A percentile compares a stretch with the other conserved stretches of the same genome.
These are phyloP conservation scores for Tulasnella sp. DNA, from an alignment of 768 basidiomycete genomes.

Conservation along the genomic window DNA sequence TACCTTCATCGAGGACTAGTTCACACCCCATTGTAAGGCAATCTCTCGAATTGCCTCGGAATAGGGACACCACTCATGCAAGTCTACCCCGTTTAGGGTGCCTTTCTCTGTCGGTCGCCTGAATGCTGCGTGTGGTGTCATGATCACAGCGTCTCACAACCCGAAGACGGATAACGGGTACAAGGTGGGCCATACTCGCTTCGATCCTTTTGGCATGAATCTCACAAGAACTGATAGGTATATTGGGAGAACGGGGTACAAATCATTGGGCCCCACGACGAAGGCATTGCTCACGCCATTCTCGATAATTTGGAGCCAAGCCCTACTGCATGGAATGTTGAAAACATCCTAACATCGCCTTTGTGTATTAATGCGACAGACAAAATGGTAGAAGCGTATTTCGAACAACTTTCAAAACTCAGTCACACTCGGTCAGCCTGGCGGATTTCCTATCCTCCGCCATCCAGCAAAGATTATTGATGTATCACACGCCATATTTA, in stretches of 20 bases:
- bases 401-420: conserved; percentile 32
- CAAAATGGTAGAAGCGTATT: conserved; percentile 50
- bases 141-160: conserved; percentile 86
- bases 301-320: conserved; percentile 45
- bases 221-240: conserved; percentile 37
- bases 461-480: neutral
- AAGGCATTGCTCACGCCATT: conserved; percentile 62
- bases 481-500: conserved; percentile 16
- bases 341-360: conserved; percentile 31
- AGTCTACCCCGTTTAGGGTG: conserved; percentile 39
- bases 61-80: neutral
- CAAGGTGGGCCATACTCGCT: conserved; percentile 41
- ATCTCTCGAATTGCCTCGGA: neutral
- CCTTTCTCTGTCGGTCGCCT: conserved; percentile 64
- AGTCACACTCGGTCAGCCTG: conserved; percentile 11
- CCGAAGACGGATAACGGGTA: conserved; percentile 89
- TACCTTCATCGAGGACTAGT: conserved; percentile 60
- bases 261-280: conserved; percentile 80
- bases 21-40: conserved; percentile 65
- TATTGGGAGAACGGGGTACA: conserved; percentile 88
- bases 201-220: neutral
- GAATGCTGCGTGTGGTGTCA: conserved; percentile 69
- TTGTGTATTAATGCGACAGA: conserved; percentile 48
- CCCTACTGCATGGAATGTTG: conserved; percentile 31
- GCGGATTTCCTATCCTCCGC: no score